These are phyloP conservation scores for Myotisia sp. DNA, from an alignment of 2,329 filamentous ascomycete species.

Conservation along the genomic window DNA sequence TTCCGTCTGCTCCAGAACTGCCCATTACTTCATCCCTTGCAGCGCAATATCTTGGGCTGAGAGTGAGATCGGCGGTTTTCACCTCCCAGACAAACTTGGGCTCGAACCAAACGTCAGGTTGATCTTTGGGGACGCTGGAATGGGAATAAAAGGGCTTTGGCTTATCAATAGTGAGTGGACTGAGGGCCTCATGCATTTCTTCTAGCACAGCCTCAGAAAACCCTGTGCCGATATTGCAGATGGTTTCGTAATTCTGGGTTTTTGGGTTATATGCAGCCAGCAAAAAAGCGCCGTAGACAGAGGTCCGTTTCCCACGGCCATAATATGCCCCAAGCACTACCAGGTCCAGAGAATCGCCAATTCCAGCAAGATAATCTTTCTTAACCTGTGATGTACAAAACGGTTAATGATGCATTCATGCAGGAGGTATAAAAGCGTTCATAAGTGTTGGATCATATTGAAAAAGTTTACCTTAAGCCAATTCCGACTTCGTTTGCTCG, in stretches of 20 bases:
- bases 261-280: constrained; percentile 80
- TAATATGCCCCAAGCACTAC: constrained; percentile 91
- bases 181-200: constrained; percentile 63
- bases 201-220: constrained; percentile 93
- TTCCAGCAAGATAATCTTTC: constrained; percentile 88
- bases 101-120: constrained; percentile 98
- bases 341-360: constrained; percentile 90
- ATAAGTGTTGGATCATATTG: not conserved
- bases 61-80: constrained; percentile 85
- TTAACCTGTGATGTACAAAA: constrained; percentile 64
- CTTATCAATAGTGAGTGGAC: constrained; percentile 65
- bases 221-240: constrained; percentile 97
- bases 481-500: constrained; percentile 88
- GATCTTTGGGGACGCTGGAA: constrained; percentile 69
- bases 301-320: constrained; percentile 89
- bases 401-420: not conserved
- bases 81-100: constrained; percentile 93
- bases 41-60: constrained; percentile 88
- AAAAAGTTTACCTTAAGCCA: constrained; percentile 66
- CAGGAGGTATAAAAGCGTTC: not conserved
- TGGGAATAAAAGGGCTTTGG: constrained; percentile 93
- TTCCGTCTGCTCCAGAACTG: constrained; percentile 46
- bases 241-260: constrained; percentile 74
- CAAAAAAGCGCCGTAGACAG: constrained; percentile 88
- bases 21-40: constrained; percentile 69